A percentile compares a stretch with the other conserved stretches of the same genome.
phyloP scores from a whole-genome alignment of 257 asterid species.

The Cynanchum wilfordii region DNA sequence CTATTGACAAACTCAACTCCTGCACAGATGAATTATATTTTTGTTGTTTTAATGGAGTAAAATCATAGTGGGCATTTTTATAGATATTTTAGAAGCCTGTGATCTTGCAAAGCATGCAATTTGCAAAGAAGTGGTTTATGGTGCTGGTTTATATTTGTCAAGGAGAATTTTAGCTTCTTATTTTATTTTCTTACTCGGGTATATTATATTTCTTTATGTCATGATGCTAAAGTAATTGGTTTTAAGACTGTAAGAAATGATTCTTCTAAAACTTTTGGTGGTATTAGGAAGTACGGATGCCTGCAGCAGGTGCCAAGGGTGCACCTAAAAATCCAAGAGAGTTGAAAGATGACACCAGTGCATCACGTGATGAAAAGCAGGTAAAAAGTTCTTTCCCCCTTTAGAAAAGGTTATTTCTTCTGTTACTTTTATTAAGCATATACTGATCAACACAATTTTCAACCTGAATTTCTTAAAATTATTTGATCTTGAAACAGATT shows the following conservation, averaged over 20 bases:
- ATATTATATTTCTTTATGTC: constrained; percentile 6
- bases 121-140: background rate
- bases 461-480: background rate
- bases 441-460: background rate
- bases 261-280: constrained; percentile 27
- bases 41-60: no score
- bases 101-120: background rate
- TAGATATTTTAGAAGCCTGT: background rate
- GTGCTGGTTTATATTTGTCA: background rate
- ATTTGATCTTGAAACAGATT: background rate
- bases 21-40: background rate
- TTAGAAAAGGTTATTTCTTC: background rate
- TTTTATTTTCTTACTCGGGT: constrained; percentile 5
- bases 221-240: constrained; percentile 3
- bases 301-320: constrained; percentile 87
- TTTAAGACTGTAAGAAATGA: constrained; percentile 6
- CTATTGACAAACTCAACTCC: background rate
- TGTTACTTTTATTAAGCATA: background rate
- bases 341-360: constrained; percentile 68
- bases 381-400: constrained; percentile 19
- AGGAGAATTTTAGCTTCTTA: constrained; percentile 1
- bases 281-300: constrained; percentile 90
- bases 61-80: no score
- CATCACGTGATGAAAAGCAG: constrained; percentile 93
- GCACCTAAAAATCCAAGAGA: constrained; percentile 74